Base-by-base conservation (phyloP, 139 green algal species). In the Chlorella sorokiniana region DNA sequence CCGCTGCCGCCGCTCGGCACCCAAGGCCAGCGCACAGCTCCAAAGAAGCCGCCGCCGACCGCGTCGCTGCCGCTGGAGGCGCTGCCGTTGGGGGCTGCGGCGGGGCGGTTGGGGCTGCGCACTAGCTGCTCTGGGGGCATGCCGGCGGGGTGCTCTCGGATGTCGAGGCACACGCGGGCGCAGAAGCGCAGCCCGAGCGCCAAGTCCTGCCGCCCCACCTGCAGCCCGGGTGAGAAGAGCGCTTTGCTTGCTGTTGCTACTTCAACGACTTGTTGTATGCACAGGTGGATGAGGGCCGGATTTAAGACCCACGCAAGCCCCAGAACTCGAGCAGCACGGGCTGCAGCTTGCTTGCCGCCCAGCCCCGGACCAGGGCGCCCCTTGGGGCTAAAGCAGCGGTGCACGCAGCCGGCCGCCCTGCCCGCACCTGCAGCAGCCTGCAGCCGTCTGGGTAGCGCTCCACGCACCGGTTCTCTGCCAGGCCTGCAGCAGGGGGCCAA, bases 131-230 rank as follows among this genome's bases (percentile, higher is more conserved):
- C 37, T 5, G 38, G 31, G 1, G 78, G 78, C 67, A 83, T 51
- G 65, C 78, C 78, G 8, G 61, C 67, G 0, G 74, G 76, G 62
- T 88, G 87, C 77, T 95, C 90, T 22, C 87, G 76, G 79, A 95
- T 94, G 51, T 96, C 89, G 42, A 98, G 89, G 0, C 89, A 88
- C 38, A 90, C 93, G 2, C 78, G 85, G 10, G 94, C 94, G 38
- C 82, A 79, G 78, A 98, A 97, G 44, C 93, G 94, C 5, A 95
- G 65, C 6, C 94, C 94, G 73, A 97, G 79, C 5, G 91, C 91
- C 35, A 98, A 80, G 14, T 95, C 89, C 72, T 97, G 93, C 27
- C 92, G 88, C 0, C 92, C 94, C 5, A 96, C 89, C 92, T 98
- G 88, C 29, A 8, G n/a, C 6, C 10, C 4, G 25, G 25, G 27